Percentiles rank a stretch among this genome's conserved stretches.
These are phyloP conservation scores for Geoglossum glabrum DNA, from an alignment of 495 filamentous ascomycete species.

Conservation along the genomic window DNA sequence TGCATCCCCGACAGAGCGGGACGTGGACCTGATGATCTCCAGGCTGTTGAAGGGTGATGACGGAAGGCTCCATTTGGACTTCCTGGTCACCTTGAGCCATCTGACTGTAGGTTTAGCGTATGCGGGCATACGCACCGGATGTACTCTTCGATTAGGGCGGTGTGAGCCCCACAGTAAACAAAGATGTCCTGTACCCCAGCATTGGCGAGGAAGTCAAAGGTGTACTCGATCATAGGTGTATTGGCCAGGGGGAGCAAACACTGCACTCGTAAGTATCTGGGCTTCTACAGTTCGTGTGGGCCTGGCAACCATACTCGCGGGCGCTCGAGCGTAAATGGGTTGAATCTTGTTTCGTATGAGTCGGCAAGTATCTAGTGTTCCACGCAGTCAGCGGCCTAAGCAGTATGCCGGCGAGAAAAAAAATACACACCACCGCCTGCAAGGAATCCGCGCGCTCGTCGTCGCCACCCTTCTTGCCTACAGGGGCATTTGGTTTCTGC, in stretches of 20 bases:
- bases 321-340: conserved; percentile 69
- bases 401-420: not conserved
- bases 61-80: conserved; percentile 44
- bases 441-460: conserved; percentile 6
- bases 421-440: conserved; percentile 7
- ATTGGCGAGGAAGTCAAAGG: conserved; percentile 86
- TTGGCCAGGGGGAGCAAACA: conserved; percentile 91
- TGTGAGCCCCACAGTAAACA: conserved; percentile 78
- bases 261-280: conserved; percentile 22
- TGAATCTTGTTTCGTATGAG: conserved; percentile 80
- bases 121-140: conserved; percentile 30
- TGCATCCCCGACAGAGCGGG: conserved; percentile 80
- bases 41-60: conserved; percentile 72
- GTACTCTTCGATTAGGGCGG: conserved; percentile 73
- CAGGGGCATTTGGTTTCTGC: not conserved
- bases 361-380: conserved; percentile 73
- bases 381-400: not conserved
- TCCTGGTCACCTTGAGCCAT: conserved; percentile 17
- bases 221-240: conserved; percentile 89
- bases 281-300: not conserved
- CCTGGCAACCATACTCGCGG: conserved; percentile 52
- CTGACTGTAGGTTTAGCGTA: not conserved
- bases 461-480: not conserved
- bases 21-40: conserved; percentile 69
- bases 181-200: conserved; percentile 83